Evolutionary conservation across 192 early-diverging fungal genomes (phyloP), one percentile per base, ranked within the genome.

Genomic region (Umbelopsis sp.): DNA sequence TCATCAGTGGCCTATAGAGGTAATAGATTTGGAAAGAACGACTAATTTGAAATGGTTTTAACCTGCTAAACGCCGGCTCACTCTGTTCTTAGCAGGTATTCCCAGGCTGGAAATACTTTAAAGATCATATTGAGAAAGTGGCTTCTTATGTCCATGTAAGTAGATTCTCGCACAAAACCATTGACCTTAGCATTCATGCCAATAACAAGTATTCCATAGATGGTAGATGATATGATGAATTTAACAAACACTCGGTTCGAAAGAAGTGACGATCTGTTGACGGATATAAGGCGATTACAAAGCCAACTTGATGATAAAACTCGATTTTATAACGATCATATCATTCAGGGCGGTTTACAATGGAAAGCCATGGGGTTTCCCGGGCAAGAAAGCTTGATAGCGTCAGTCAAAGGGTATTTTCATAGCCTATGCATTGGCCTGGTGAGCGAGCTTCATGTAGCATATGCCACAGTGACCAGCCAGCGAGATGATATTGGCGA

Each of bases 361-460:
- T 79, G 78, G 78, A 75, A 75, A 48, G 71, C 74, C 18, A 74
- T 79, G 73, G 78, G 73, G 18, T 25, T 79, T 22, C 78, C 78
- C 1, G 78, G 69, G 18, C 69, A 79, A 18, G 68, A 72, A 21
- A 53, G 68, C 8, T 52, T 79, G 23, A 37, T 79, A 27, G 55
- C 53, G 8, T 35, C 68, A 8, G 66, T 53, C 20, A 72, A 72
- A 67, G 65, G 46, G 10, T 79, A 71, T 67, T 58, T 79, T 21
- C 50, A 72, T 61, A 75, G 49, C 30, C 44, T 75, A 22, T 74
- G 70, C 22, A 47, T 72, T 21, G 69, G 49, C 49, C 47, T 70
- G 8, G 35, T 72, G 2, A 68, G 47, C 21, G 76, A 69, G 18
- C 20, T 77, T 21, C 65, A 77, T 52, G 30, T 48, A 12, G 71